Percentiles rank a stretch among this genome's conserved stretches.
Evolutionary conservation across 169 alveolate genomes (phyloP).

Genomic region (Plasmodium ovale): DNA sequence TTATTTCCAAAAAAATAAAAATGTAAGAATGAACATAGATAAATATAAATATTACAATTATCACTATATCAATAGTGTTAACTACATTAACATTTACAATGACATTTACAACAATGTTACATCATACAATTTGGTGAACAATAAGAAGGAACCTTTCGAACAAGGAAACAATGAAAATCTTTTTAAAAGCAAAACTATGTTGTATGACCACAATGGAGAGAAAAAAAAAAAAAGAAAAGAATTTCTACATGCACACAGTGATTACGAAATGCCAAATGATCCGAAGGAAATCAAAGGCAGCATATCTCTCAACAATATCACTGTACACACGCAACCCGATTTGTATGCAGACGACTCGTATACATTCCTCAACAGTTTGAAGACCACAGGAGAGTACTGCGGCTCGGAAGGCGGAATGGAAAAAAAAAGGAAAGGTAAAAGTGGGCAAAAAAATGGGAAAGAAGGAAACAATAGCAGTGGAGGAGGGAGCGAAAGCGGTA

Average conservation of each 20-base stretch:
- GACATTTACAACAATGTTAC: slow-evolving; percentile 53
- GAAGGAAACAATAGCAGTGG: background rate
- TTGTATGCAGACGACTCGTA: background rate
- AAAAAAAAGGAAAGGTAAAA: background rate
- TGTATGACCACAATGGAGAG: background rate
- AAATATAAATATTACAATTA: slow-evolving; percentile 60
- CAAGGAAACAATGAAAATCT: background rate
- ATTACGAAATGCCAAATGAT: slow-evolving; percentile 12
- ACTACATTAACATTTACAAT: slow-evolving; percentile 56
- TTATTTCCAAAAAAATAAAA: slow-evolving; percentile 46
- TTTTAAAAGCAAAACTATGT: slow-evolving; percentile 8
- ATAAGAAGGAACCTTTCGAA: background rate
- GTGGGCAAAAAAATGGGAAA: background rate
- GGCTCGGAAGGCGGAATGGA: background rate
- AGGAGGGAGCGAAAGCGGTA: background rate
- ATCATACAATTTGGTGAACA: background rate
- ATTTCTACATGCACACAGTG: slow-evolving; percentile 18
- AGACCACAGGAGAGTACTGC: background rate
- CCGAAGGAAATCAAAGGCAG: background rate
- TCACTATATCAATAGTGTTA: slow-evolving; percentile 56
- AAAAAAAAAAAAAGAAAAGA: background rate
- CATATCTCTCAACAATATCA: background rate
- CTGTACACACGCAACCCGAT: background rate
- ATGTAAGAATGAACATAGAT: slow-evolving; percentile 46
- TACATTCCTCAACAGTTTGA: background rate